Conservation (phyloP, 306 rosid species). For the Acmispon strigosus region DNA sequence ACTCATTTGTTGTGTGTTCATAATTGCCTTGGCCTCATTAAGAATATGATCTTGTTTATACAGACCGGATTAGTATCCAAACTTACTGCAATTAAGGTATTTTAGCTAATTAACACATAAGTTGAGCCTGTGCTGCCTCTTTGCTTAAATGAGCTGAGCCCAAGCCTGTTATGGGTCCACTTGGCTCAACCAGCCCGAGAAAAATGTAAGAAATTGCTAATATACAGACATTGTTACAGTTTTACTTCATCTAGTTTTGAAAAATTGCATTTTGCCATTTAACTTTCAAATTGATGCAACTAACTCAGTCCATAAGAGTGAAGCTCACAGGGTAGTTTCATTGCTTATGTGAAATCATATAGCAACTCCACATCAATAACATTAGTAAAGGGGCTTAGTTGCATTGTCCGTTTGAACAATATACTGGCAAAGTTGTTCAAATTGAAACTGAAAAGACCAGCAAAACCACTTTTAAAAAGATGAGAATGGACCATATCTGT, state of each 20-base stretch:
- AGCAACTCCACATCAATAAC: neutral
- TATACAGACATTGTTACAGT: neutral
- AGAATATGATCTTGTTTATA: neutral
- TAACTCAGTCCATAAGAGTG: neutral
- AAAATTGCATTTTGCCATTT: neutral
- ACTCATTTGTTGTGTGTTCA: neutral
- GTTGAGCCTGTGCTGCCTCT: neutral
- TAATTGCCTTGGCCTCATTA: neutral
- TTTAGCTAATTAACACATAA: neutral
- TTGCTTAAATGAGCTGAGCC: neutral
- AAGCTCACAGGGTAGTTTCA: neutral
- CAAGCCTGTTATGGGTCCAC: neutral
- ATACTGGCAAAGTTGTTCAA: neutral
- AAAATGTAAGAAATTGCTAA: constrained; percentile 3
- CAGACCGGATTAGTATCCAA: neutral
- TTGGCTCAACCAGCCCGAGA: neutral
- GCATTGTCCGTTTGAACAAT: neutral
- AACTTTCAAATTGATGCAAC: neutral
- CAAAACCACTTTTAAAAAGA: neutral
- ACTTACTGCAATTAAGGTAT: neutral
- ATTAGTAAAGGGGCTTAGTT: neutral
- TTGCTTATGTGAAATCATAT: neutral
- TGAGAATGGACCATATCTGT: neutral
- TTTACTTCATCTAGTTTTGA: neutral
- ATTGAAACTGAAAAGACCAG: neutral